A percentile compares a stretch with the other conserved stretches of the same genome.
These are phyloP conservation scores for Secale cereale DNA, from an alignment of 176 grass and related monocot species.

Conservation along the genomic window DNA sequence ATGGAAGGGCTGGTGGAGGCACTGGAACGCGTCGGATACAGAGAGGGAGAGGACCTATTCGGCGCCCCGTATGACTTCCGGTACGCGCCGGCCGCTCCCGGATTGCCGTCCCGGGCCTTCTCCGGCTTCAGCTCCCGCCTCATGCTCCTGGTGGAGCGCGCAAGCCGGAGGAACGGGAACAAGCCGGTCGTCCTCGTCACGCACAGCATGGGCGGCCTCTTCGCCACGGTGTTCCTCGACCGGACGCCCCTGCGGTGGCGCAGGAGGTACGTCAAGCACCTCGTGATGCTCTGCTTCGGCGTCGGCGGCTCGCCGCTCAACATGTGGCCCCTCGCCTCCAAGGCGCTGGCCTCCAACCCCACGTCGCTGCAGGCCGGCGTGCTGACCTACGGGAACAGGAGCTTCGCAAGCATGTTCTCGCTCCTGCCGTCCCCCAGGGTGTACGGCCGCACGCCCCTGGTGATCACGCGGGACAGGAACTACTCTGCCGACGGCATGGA, in stretches of 20 bases:
- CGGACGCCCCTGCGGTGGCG: not conserved
- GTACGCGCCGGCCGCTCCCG: not conserved
- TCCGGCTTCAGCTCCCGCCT: not conserved
- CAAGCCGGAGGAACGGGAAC: not conserved
- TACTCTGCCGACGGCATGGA: not conserved
- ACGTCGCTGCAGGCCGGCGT: no score
- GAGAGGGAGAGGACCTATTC: not conserved
- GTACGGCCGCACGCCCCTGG: not conserved
- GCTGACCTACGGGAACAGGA: not conserved
- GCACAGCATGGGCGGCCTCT: not conserved
- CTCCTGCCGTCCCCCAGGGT: not conserved
- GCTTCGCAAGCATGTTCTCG: not conserved
- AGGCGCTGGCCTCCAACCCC: no score
- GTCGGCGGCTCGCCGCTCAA: not conserved
- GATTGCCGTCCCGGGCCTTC: not conserved
- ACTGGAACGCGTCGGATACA: not conserved
- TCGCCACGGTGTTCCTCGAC: not conserved
- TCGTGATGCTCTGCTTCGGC: not conserved
- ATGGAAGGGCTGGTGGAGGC: not conserved
- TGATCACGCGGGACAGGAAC: not conserved
- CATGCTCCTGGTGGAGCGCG: not conserved
- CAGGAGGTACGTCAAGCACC: conserved; percentile 19
- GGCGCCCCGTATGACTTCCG: not conserved
- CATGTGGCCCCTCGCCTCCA: not conserved
- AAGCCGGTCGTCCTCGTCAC: not conserved